Evolutionary conservation across 768 basidiomycete genomes (phyloP), one percentile per base, ranked within the genome.

Genomic region (Macrolepiota fuliginosa): DNA sequence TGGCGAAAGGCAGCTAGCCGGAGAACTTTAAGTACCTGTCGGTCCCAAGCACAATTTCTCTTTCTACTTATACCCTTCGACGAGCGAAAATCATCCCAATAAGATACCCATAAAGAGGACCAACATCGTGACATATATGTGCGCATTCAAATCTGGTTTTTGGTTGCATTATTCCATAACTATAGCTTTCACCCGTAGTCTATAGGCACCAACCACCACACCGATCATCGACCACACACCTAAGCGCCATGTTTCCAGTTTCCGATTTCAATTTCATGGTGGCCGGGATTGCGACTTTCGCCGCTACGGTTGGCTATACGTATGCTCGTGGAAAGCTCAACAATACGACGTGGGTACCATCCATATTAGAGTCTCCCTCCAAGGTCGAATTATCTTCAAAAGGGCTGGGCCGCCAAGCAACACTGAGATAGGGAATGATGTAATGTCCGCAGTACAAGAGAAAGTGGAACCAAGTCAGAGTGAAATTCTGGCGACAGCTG

Each of bases 271-370:
- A 81, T 71, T 76, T 83, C 62, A 79, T 84, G 29, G 78, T 84
- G 58, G 82, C 79, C 55, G 82, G 84, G 63, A 74, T 87, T 60
- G 84, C 85, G 32, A 85, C 84, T 15, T 79, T 86, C 64, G 84
- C 85, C 57, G 85, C 84, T 7, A 83, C 82, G 13, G 78, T 86
- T 25, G 83, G 85, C 54, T 87, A 86, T 64, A 82, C 83, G 2
- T 85, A 77, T 63, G 73, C 80, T 22, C 81, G 83, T 37, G 49
- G 50, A 54, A 80, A 79, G 60, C 66, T 73, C 50, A 66, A 64
- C 45, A 50, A 67, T 24, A 71, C 69, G 66, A 67, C 68, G 75
- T 76, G 68, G 62, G 73, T 71, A 63, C 56, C 56, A 36, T 56
- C 51, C 46, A 49, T 42, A 56, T 49, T 5, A 55, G 58, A 63